phyloP scores from a whole-genome alignment of 305 asterid species.

The Fraxinus xanthoxyloides region DNA sequence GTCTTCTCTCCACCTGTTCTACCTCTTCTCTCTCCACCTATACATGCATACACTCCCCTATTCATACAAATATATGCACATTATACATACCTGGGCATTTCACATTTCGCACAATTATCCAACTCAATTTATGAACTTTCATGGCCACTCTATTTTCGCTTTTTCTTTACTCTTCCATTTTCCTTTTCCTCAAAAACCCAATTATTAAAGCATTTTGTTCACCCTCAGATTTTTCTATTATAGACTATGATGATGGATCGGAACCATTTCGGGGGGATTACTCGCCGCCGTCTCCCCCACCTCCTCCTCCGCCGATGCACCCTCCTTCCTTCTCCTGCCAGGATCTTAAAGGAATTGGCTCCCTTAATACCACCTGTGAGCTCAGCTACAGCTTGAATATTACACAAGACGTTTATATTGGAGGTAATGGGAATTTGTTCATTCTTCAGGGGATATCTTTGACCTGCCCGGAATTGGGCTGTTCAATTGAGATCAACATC shows the following conservation, averaged over 20 bases:
- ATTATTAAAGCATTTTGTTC: constrained; percentile 15
- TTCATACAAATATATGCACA: background rate
- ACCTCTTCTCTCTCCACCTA: constrained; percentile 18
- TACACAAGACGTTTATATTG: constrained; percentile 45
- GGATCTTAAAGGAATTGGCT: constrained; percentile 62
- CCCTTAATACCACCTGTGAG: constrained; percentile 75
- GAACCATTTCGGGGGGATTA: constrained; percentile 41
- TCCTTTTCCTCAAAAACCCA: constrained; percentile 13
- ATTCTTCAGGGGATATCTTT: constrained; percentile 59
- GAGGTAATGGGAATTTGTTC: constrained; percentile 55
- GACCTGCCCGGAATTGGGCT: constrained; percentile 53
- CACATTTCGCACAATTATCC: background rate
- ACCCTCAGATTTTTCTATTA: constrained; percentile 45
- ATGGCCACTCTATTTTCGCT: constrained; percentile 37
- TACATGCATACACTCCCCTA: background rate
- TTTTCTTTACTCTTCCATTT: constrained; percentile 6
- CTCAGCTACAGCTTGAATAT: constrained; percentile 63
- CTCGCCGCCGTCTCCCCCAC: constrained; percentile 64
- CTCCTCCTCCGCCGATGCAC: constrained; percentile 61
- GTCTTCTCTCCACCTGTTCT: constrained; percentile 45
- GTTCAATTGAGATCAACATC: constrained; percentile 52
- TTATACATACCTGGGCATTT: background rate
- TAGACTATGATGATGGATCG: constrained; percentile 30
- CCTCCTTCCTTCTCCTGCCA: constrained; percentile 55
- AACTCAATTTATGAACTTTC: constrained; percentile 26